Evolutionary conservation across 2,329 filamentous ascomycete genomes (phyloP).

Genomic region (Pseudogymnoascus sp.): DNA sequence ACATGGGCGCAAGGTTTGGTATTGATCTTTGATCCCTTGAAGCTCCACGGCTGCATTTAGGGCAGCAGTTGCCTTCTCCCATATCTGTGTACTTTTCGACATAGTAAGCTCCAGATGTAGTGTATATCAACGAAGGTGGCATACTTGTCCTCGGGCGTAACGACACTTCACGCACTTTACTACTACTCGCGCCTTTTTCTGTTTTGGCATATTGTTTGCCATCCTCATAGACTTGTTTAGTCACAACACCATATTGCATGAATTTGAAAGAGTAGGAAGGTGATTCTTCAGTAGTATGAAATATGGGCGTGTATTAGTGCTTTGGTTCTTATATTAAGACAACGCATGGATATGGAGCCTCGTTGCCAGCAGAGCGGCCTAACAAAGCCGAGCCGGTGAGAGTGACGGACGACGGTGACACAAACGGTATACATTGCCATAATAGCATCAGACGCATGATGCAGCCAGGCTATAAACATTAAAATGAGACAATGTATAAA

Average conservation of each 20-base stretch:
- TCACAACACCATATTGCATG: not conserved
- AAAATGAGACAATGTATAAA: not conserved
- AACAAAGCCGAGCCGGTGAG: not conserved
- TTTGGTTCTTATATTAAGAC: not conserved
- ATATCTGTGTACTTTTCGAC: not conserved
- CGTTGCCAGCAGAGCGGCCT: not conserved
- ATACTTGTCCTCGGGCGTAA: not conserved
- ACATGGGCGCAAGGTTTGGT: not conserved
- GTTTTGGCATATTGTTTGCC: not conserved
- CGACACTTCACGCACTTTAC: not conserved
- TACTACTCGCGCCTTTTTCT: not conserved
- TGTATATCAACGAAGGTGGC: not conserved
- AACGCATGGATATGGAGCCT: not conserved
- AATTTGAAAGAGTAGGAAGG: not conserved
- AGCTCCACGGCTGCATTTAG: not conserved
- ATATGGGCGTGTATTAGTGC: not conserved
- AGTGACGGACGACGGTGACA: not conserved
- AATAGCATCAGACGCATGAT: not conserved
- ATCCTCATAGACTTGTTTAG: not conserved
- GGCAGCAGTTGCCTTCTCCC: not conserved
- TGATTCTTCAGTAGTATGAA: not conserved
- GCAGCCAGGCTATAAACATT: not conserved
- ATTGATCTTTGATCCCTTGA: not conserved
- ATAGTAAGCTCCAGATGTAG: not conserved
- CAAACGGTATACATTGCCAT: not conserved